A percentile compares a stretch with the other conserved stretches of the same genome.
Conservation (phyloP, 2,329 filamentous ascomycete genomes). For the Achaetomium macrosporum region DNA sequence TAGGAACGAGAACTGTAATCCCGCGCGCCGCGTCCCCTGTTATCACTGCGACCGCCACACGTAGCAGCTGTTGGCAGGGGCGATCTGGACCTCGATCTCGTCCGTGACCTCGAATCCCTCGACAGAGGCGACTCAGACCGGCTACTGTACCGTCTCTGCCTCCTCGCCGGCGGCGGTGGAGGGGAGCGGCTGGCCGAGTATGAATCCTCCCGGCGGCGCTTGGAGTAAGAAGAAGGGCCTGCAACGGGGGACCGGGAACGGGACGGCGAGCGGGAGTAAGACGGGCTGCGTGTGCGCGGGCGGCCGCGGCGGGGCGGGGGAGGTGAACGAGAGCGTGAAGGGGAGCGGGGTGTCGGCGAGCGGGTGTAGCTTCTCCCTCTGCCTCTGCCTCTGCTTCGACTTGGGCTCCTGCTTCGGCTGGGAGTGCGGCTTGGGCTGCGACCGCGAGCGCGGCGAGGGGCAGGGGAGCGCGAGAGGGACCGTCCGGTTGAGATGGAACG, state of each 20-base stretch:
- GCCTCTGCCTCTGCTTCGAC: not conserved
- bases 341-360: slow-evolving; percentile 16
- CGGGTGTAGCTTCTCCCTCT: slow-evolving; percentile 16
- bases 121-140: not conserved
- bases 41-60: not conserved
- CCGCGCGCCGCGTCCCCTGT: not conserved
- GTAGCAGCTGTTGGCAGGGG: not conserved
- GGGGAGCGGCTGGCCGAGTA: slow-evolving; percentile 20
- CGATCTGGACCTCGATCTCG: slow-evolving; percentile 8
- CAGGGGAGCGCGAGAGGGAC: slow-evolving; percentile 15
- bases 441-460: slow-evolving; percentile 9
- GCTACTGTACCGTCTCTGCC: slow-evolving; percentile 12
- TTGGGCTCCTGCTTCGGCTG: slow-evolving; percentile 1
- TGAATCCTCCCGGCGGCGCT: slow-evolving; percentile 17
- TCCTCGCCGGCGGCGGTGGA: slow-evolving; percentile 15
- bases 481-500: slow-evolving; percentile 16
- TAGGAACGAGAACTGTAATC: not conserved
- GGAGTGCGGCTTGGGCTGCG: slow-evolving; percentile 12
- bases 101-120: slow-evolving; percentile 1
- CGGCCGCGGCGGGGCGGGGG: slow-evolving; percentile 14
- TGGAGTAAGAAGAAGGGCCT: not conserved
- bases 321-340: slow-evolving; percentile 14
- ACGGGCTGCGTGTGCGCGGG: slow-evolving; percentile 14
- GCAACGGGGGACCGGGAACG: slow-evolving; percentile 4
- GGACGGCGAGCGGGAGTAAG: slow-evolving; percentile 18